phyloP scores from a whole-genome alignment of 176 grass and related monocot genomes.

The Stipa capillata region DNA sequence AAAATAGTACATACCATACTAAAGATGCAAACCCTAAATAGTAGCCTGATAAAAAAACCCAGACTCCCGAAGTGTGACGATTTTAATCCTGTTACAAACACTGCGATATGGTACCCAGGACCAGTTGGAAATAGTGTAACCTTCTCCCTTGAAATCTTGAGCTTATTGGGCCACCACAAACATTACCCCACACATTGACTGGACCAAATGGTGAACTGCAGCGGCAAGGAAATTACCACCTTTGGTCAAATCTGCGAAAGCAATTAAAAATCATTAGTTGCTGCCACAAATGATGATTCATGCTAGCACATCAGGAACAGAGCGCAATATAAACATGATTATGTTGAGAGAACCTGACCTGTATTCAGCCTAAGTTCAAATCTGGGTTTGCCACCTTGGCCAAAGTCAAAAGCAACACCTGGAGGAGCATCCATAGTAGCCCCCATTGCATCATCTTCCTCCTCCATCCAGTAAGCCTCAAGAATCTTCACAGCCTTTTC shows the following conservation, averaged over 20 bases:
- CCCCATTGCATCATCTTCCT: constrained; percentile 83
- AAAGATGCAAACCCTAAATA: constrained; percentile 22
- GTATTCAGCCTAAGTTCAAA: constrained; percentile 68
- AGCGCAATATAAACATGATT: not conserved
- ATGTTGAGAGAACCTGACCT: constrained; percentile 20
- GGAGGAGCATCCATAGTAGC: constrained; percentile 33
- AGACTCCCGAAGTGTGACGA: constrained; percentile 1
- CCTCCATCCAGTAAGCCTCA: constrained; percentile 83
- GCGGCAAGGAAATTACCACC: not conserved
- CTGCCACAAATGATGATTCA: not conserved
- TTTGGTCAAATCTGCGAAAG: constrained; percentile 20
- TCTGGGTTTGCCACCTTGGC: constrained; percentile 38
- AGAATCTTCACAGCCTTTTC: constrained; percentile 96
- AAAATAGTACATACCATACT: constrained; percentile 32
- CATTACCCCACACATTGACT: constrained; percentile 7
- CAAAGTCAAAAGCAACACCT: constrained; percentile 51
- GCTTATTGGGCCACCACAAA: constrained; percentile 24
- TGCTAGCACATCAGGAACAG: not conserved
- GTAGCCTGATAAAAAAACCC: constrained; percentile 33
- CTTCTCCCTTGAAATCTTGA: constrained; percentile 14
- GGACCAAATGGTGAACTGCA: not conserved
- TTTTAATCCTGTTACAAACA: constrained; percentile 34
- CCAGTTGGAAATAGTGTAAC: not conserved
- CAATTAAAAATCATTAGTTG: not conserved
- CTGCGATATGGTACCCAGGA: constrained; percentile 13